Base-by-base conservation (phyloP, 169 alveolate genomes). In the Plasmodium knowlesi region DNA sequence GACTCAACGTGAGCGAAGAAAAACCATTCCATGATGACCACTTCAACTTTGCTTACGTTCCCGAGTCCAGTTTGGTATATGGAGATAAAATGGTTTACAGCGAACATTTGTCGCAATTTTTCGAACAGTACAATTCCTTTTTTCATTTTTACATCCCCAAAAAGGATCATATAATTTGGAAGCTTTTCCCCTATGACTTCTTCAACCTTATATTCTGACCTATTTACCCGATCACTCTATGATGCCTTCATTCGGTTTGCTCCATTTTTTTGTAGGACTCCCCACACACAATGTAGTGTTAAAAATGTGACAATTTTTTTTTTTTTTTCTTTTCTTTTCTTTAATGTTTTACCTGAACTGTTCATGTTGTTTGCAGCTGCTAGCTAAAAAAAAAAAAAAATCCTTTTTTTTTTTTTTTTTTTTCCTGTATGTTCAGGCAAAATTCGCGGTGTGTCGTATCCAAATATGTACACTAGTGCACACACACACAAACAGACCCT, bases 61-160 rank as follows among this genome's bases (percentile, higher is more conserved):
- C 95, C 22, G 95, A 91, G 74, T 81, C 95, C 57, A 91, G 95
- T 72, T 82, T 91, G 39, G 85, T 71, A 22, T 91, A 91, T 73
- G 78, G 95, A 46, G 85, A 91, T n/a, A 32, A 91, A 50, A 91
- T 81, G 84, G 43, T 91, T 46, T 91, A 91, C 57, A 91, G 53
- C 39, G 92, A 91, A 82, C 61, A 91, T 81, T 91, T 91, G 53
- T 50, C 83, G 9, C 86, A 91, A 1, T 91, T 91, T 91, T 91
- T 91, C 83, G 95, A 91, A 54, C 83, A 81, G 74, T 91, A 82
- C 57, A 91, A 91, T 34, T 22, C 73, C 34, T 91, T 72, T 82
- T 91, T 91, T 82, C 95, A 91, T 91, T 91, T 91, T 28, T 91
- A 91, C 57, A 91, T 91, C 50, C 95, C 95, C 9, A 91, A 91